Evolutionary conservation across 108 stramenopile genomes (phyloP), one percentile per base, ranked within the genome.

Genomic region (Fistulifera pelliculosa): DNA sequence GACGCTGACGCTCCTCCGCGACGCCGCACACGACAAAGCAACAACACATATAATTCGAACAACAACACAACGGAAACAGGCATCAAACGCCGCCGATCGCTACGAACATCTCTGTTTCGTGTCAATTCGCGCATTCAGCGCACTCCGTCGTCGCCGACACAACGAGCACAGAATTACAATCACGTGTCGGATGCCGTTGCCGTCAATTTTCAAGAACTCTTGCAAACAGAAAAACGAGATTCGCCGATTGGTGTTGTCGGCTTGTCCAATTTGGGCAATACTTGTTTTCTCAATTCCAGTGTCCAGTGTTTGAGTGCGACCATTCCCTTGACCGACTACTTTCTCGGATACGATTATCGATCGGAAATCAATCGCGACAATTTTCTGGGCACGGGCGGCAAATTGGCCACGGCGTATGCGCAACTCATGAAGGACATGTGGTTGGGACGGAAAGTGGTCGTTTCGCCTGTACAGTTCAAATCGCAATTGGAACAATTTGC

Each of bases 221-320:
- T 39, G 38, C n/a, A 47, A 23, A 24, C n/a, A n/a, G n/a, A 61
- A 64, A 58, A 23, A 62, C 17, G 66, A 70, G 50, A 43, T 10
- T 54, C 53, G 6, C 77, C 74, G 2, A 52, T 75, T 49, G 93
- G 88, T 38, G 80, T 69, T 18, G 91, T 97, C 16, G 98, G 98
- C 1, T 65, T 99, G 48, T 58, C 26, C 5, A 99, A 99, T 61
- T 69, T 99, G 24, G 98, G 98, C 12, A 99, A 99, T 65, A 97
- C 98, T 3, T 97, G 98, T 62, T 97, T 94, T 70, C 76, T 97
- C 67, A 95, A 95, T 63, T 80, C 83, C 51, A 77, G 75, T 56
- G 56, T 97, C 47, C 98, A 98, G 64, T 96, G 95, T 61, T 56
- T 97, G 19, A 61, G 59, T 27, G 73, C 91, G 51, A 96, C 94